A percentile compares a stretch with the other conserved stretches of the same genome.
Conservation (phyloP, 2,329 filamentous ascomycete genomes). For the Zelopaecilomyces penicillatus region DNA sequence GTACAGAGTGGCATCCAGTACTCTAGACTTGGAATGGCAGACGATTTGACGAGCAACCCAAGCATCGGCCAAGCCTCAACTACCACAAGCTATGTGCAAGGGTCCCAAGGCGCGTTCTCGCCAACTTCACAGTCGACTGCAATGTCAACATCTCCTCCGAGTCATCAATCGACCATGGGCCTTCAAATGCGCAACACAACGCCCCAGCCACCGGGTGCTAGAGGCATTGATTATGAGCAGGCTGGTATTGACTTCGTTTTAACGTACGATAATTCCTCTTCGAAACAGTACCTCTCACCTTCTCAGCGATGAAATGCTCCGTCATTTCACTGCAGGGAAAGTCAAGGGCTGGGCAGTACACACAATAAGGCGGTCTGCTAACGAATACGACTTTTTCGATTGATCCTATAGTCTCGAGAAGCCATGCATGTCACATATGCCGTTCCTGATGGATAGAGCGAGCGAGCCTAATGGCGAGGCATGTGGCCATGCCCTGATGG, state of each 20-base stretch:
- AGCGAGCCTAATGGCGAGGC: constrained; percentile 55
- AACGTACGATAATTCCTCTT: constrained; percentile 64
- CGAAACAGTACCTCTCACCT: constrained; percentile 59
- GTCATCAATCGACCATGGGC: constrained; percentile 20
- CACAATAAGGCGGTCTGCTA: constrained; percentile 28
- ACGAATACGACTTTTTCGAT: constrained; percentile 32
- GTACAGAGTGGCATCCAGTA: constrained; percentile 42
- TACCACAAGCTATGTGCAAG: constrained; percentile 46
- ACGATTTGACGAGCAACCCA: constrained; percentile 38
- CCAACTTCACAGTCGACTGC: constrained; percentile 38
- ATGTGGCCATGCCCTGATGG: constrained; percentile 90
- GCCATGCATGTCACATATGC: constrained; percentile 87
- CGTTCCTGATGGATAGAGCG: constrained; percentile 60
- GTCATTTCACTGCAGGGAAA: constrained; percentile 4
- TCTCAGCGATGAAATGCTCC: constrained; percentile 40
- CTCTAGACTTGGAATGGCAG: constrained; percentile 19
- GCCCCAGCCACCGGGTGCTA: constrained; percentile 22
- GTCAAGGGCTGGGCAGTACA: constrained; percentile 9
- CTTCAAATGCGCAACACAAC: constrained; percentile 22
- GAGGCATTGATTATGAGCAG: constrained; percentile 64
- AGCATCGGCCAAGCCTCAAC: constrained; percentile 39
- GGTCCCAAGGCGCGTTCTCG: constrained; percentile 37
- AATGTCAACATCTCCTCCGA: constrained; percentile 28
- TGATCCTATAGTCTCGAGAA: constrained; percentile 66
- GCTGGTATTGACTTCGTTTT: constrained; percentile 84